Percentiles rank a stretch among this genome's conserved stretches.
phyloP scores from a whole-genome alignment of 2,329 filamentous ascomycete genomes.

The Aspergillus fischeri region DNA sequence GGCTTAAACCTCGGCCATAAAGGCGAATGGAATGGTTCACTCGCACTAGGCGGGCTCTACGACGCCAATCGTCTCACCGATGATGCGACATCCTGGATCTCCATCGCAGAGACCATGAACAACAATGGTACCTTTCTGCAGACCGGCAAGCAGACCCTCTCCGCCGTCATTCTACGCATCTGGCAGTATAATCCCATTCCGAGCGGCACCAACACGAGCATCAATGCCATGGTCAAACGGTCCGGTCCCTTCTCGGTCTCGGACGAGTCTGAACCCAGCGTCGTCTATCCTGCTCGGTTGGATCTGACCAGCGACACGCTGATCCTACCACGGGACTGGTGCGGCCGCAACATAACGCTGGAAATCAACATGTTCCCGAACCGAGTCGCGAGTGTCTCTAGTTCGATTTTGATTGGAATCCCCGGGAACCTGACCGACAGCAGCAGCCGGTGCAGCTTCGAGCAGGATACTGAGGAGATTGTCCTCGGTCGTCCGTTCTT shows the following conservation, averaged over 20 bases:
- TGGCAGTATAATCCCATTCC: neutral
- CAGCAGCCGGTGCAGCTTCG: neutral
- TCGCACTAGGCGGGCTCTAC: conserved; percentile 2
- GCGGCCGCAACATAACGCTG: neutral
- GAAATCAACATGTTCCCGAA: neutral
- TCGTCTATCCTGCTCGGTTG: neutral
- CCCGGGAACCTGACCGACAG: neutral
- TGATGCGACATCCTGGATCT: conserved; percentile 3
- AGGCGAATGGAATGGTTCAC: conserved; percentile 1
- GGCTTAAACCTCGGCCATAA: conserved; percentile 3
- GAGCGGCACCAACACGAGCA: neutral
- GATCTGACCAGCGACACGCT: neutral
- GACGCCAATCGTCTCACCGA: conserved; percentile 5
- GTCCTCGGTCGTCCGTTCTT: conserved; percentile 4
- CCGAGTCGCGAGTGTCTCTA: neutral
- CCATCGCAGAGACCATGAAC: conserved; percentile 1
- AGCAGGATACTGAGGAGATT: neutral
- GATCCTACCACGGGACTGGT: neutral
- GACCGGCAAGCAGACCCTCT: neutral
- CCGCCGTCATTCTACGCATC: neutral
- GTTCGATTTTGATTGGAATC: neutral
- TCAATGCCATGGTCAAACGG: neutral
- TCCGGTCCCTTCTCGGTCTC: neutral
- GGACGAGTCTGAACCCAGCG: neutral
- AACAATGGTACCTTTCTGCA: neutral